Evolutionary conservation across 495 filamentous ascomycete species (phyloP).

Genomic region (Lasiosphaeria hispida): DNA sequence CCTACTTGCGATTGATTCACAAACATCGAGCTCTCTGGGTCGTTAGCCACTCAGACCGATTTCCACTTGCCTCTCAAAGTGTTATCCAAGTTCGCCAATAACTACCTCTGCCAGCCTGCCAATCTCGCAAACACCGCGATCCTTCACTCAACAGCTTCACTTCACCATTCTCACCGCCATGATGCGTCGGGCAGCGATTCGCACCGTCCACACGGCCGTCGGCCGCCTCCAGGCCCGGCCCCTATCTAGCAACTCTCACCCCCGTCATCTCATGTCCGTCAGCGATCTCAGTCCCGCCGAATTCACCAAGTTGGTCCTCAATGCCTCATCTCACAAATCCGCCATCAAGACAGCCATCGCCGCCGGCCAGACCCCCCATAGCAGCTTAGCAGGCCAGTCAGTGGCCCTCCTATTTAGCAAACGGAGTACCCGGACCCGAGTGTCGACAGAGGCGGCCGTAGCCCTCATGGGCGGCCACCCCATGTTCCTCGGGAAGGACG

Average conservation of each 20-base stretch:
- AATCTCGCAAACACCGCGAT: not conserved
- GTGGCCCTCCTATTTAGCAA: constrained; percentile 97
- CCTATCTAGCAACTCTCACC: constrained; percentile 39
- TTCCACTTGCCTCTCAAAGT: not conserved
- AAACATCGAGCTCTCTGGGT: not conserved
- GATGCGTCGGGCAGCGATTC: constrained; percentile 25
- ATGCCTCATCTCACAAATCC: constrained; percentile 72
- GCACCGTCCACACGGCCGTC: constrained; percentile 25
- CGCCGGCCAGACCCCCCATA: constrained; percentile 42
- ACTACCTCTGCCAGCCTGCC: not conserved
- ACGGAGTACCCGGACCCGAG: constrained; percentile 84
- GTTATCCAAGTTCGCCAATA: not conserved
- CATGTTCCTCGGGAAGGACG: constrained; percentile 92
- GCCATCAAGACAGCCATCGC: constrained; percentile 70
- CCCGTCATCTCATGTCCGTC: constrained; percentile 86
- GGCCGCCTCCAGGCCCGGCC: constrained; percentile 25
- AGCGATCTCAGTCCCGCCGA: constrained; percentile 77
- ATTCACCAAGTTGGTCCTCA: constrained; percentile 75
- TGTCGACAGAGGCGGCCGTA: constrained; percentile 88
- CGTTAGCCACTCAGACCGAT: not conserved
- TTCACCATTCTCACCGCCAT: constrained; percentile 13
- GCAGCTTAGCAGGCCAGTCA: constrained; percentile 63
- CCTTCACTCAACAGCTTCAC: not conserved
- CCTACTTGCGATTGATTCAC: not conserved
- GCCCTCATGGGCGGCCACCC: constrained; percentile 82